phyloP scores from a whole-genome alignment of 2,329 filamentous ascomycete genomes.

The Ophidiomyces ophidiicola region DNA sequence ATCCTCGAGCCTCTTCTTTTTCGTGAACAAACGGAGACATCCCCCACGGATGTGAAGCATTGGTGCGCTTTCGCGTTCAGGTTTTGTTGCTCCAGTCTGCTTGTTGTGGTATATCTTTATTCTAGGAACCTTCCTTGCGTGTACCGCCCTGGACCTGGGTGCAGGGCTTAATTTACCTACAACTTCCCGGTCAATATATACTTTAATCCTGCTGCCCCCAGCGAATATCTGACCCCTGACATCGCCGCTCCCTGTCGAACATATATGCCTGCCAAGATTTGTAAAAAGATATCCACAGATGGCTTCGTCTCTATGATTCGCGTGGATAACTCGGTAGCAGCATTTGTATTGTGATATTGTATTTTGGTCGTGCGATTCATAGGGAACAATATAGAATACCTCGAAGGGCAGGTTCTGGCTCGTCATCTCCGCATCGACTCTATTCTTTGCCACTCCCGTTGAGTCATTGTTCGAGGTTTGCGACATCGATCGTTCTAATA shows the following conservation, averaged over 20 bases:
- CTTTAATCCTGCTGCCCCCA: not conserved
- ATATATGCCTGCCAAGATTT: not conserved
- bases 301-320: not conserved
- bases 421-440: not conserved
- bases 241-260: not conserved
- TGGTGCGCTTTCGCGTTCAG: not conserved
- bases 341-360: not conserved
- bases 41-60: conserved; percentile 10
- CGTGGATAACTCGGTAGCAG: not conserved
- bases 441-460: not conserved
- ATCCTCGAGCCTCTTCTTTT: conserved; percentile 10
- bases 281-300: not conserved
- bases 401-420: not conserved
- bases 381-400: not conserved
- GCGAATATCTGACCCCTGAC: not conserved
- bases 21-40: conserved; percentile 5
- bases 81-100: not conserved
- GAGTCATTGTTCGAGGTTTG: not conserved
- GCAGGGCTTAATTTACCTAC: not conserved
- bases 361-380: not conserved
- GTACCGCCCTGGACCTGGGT: not conserved
- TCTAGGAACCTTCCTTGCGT: not conserved
- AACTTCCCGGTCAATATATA: too few relatives aligned
- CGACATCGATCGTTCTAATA: too few relatives aligned
- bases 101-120: not conserved